Percentiles rank a stretch among this genome's conserved stretches.
Conservation (phyloP, 1,284 basidiomycete species). For the Leccinum colubrinum region DNA sequence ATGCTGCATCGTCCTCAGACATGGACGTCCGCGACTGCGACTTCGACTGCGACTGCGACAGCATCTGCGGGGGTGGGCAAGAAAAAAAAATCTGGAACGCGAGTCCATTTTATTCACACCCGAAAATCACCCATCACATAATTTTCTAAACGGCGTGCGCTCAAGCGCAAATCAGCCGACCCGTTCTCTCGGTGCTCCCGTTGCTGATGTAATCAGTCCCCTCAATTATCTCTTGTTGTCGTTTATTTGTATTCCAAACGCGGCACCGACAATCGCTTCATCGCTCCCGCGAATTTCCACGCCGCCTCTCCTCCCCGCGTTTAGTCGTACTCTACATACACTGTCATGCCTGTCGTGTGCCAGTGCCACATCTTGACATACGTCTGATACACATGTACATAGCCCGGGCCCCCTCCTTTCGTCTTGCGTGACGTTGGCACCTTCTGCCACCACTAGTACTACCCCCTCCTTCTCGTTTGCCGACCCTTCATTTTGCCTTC, state of each 20-base stretch:
- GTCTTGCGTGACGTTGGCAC: slow-evolving; percentile 2
- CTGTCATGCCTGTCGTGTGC: background rate
- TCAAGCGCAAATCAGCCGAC: slow-evolving; percentile 18
- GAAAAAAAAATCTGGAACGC: background rate
- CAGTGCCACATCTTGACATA: slow-evolving; percentile 1
- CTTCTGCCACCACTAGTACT: background rate
- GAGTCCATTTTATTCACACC: slow-evolving; percentile 16
- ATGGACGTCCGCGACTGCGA: slow-evolving; percentile 8
- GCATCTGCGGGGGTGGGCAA: slow-evolving; percentile 7
- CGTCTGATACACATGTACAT: background rate
- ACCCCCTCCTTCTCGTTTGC: slow-evolving; percentile 4
- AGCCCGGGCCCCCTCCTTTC: background rate
- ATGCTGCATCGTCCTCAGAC: slow-evolving; percentile 31
- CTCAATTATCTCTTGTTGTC: background rate
- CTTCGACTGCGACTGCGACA: background rate
- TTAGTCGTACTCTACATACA: background rate
- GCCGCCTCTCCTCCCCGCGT: background rate
- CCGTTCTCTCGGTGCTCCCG: slow-evolving; percentile 9
- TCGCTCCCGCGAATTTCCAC: background rate
- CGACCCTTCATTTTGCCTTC: slow-evolving; percentile 11
- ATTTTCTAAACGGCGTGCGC: slow-evolving; percentile 10
- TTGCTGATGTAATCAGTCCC: slow-evolving; percentile 6
- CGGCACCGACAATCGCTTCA: background rate
- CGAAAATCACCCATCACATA: slow-evolving; percentile 8
- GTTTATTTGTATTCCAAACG: background rate